These are phyloP conservation scores for Evernia prunastri DNA, from an alignment of 495 filamentous ascomycete species.

Conservation along the genomic window DNA sequence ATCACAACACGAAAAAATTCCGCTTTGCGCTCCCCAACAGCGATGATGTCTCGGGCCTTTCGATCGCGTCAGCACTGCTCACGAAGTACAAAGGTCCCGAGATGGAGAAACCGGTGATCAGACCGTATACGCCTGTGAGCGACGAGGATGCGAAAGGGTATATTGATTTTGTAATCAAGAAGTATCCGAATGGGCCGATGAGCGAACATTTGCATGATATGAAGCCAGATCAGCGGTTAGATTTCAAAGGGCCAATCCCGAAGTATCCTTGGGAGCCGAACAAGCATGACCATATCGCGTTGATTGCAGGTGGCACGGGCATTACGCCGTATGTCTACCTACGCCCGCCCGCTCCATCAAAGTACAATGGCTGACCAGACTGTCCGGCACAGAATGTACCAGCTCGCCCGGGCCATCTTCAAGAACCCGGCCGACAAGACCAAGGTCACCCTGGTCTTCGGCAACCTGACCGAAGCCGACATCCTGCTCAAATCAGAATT, in stretches of 20 bases:
- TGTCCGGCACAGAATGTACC: constrained; percentile 53
- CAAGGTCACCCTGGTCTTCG: constrained; percentile 57
- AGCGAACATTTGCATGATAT: constrained; percentile 78
- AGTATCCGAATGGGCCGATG: constrained; percentile 87
- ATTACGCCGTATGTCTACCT: constrained; percentile 59
- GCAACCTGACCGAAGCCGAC: constrained; percentile 57
- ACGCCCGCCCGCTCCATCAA: constrained; percentile 28
- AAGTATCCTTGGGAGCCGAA: constrained; percentile 90
- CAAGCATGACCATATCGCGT: constrained; percentile 89
- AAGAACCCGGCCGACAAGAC: constrained; percentile 55
- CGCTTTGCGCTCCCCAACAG: constrained; percentile 62
- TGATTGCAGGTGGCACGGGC: constrained; percentile 91
- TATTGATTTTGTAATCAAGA: constrained; percentile 86
- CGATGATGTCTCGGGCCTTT: constrained; percentile 74
- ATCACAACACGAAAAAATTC: constrained; percentile 60
- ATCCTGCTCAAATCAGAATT: constrained; percentile 53
- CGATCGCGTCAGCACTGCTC: constrained; percentile 75
- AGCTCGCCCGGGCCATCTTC: constrained; percentile 64
- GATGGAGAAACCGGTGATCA: constrained; percentile 72
- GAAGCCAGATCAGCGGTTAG: constrained; percentile 68
- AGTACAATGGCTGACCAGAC: neutral
- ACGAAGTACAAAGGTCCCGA: constrained; percentile 77
- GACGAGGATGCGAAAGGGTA: constrained; percentile 75
- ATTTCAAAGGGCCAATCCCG: constrained; percentile 89
- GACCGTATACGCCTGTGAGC: constrained; percentile 88